A percentile compares a stretch with the other conserved stretches of the same genome.
phyloP scores from a whole-genome alignment of 805 yeast species.

The Suhomyces canberraensis region DNA sequence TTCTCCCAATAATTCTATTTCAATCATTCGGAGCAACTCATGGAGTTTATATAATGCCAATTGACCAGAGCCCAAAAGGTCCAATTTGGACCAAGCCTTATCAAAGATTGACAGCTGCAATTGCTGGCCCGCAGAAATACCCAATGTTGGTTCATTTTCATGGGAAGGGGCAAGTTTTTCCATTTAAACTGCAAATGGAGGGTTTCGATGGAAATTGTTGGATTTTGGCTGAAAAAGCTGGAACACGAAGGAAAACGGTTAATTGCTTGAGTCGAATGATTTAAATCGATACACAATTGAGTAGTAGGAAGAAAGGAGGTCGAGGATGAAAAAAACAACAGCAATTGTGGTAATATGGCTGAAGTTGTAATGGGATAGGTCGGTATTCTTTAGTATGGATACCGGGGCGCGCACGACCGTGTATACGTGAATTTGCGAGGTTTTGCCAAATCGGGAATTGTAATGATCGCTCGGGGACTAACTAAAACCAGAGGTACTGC shows the following conservation, averaged over 20 bases:
- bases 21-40: slow-evolving; percentile 8
- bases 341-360: neutral
- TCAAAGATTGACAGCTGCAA: slow-evolving; percentile 10
- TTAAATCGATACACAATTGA: too few species aligned
- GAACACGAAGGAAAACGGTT: too few species aligned
- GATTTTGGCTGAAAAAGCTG: too few species aligned
- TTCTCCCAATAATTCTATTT: slow-evolving; percentile 7
- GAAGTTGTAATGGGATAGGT: neutral
- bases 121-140: too few species aligned
- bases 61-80: slow-evolving; percentile 1
- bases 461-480: slow-evolving; percentile 2
- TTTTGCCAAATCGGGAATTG: slow-evolving; percentile 10
- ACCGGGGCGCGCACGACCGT: too few species aligned
- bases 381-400: too few species aligned
- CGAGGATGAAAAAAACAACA: neutral
- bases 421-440: too few species aligned
- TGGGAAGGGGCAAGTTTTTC: neutral
- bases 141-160: too few species aligned
- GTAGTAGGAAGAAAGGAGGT: too few species aligned
- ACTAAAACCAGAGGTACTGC: neutral
- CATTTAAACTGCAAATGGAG: too few species aligned
- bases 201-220: too few species aligned
- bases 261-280: too few species aligned
- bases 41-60: slow-evolving; percentile 4
- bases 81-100: slow-evolving; percentile 7